Conservation (phyloP, 73 alveolate genomes). For the Paramecium pentaurelia region DNA sequence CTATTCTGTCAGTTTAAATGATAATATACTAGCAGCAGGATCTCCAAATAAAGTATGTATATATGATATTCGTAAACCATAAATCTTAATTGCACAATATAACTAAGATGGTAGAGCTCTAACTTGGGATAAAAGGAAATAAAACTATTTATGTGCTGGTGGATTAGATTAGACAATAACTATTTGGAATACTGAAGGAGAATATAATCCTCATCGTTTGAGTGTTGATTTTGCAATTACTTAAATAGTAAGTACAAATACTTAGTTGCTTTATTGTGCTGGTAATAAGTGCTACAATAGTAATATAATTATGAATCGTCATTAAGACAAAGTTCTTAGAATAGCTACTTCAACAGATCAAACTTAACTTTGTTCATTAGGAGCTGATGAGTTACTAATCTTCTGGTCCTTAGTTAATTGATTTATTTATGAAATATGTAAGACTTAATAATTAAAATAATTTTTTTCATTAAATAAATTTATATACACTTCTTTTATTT, state of each 20-base stretch:
- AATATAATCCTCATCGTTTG: background rate
- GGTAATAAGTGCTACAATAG: background rate
- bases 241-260: background rate
- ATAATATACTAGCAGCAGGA: background rate
- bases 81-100: background rate
- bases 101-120: constrained; percentile 4
- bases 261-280: background rate
- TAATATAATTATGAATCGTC: background rate
- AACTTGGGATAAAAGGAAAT: background rate
- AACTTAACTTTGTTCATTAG: background rate
- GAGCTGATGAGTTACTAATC: constrained; percentile 26
- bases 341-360: background rate
- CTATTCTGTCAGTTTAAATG: background rate
- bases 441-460: background rate
- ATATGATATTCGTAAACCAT: background rate
- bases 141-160: constrained; percentile 5
- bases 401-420: constrained; percentile 12
- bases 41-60: background rate
- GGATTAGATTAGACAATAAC: background rate
- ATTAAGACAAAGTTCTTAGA: background rate
- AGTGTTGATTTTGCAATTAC: background rate
- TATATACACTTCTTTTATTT: background rate
- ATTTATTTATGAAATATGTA: background rate
- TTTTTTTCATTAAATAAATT: too few relatives aligned
- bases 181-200: background rate